Evolutionary conservation across 139 green algal species (phyloP), one percentile per base, ranked within the genome.

Genomic region (Chlamydomonas schloesseri): DNA sequence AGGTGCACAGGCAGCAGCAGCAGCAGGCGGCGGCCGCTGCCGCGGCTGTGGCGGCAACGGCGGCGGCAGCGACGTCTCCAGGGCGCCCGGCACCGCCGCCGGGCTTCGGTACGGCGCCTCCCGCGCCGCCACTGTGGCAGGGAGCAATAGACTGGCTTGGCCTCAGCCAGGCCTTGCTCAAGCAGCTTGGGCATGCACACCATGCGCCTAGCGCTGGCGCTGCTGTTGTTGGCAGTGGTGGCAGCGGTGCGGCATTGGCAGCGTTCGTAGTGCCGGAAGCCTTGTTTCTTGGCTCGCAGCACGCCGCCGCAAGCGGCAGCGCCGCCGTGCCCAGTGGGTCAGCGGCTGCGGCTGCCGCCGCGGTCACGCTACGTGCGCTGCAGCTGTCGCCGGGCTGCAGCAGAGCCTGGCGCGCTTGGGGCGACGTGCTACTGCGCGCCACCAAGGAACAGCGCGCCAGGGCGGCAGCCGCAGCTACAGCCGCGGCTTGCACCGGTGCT

Each of bases 361-460:
- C 42, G 6, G 42, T 50, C 42, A 50, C 42, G 42, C 42, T 87
- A 0, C 69, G 82, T 3, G 82, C 82, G 42, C 72, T 92, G 72
- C 68, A 84, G 62, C 33, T 73, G 33, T 74, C 67, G 9, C 73
- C 75, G 17, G 29, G 6, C 6, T 75, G 36, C 21, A 58, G 75
- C 24, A 24, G 62, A 4, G 82, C 87, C 23, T 91, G 87, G 87
- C 77, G 73, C 31, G 82, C 82, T 4, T 88, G 81, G 70, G 87
- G 28, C 11, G 82, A 91, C 68, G 73, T 83, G n/a, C 33, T 88
- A 24, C 80, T 74, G 26, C 62, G 81, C 21, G 34, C 55, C 64
- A 80, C 81, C 15, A 73, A 72, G 55, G 79, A 85, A 15, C 79
- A 76, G 0, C 31, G 79, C 18, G 31, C 67, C 29, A 37, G 46